Percentiles rank a stretch among this genome's conserved stretches.
Evolutionary conservation across 805 yeast species (phyloP).

Genomic region (Cyberlindnera petersonii): DNA sequence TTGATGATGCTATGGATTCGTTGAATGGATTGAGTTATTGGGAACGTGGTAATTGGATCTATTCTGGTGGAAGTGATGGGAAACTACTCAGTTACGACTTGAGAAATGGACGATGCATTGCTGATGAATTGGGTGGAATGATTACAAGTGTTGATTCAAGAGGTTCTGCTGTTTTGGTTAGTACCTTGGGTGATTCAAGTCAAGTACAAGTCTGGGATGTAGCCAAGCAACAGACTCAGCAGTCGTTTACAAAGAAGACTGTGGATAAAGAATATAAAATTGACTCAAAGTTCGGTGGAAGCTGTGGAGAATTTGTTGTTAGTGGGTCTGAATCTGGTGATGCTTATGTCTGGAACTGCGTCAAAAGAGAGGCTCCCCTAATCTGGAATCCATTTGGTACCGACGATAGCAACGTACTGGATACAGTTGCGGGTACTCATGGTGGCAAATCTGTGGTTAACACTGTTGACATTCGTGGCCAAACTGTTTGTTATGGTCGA

Average conservation of each 20-base stretch:
- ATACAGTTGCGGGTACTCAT: background rate
- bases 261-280: conserved; percentile 14
- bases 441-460: background rate
- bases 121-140: conserved; percentile 1
- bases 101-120: conserved; percentile 12
- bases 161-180: conserved; percentile 5
- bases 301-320: conserved; percentile 1
- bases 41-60: background rate
- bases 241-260: background rate
- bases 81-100: conserved; percentile 22
- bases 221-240: background rate
- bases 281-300: conserved; percentile 2
- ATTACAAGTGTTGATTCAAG: conserved; percentile 4
- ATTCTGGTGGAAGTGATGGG: conserved; percentile 26
- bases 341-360: conserved; percentile 8
- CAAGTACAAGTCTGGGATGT: conserved; percentile 10
- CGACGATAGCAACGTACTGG: too few species aligned
- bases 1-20: conserved; percentile 32
- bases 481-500: conserved; percentile 4
- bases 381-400: too few species aligned
- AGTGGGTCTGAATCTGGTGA: conserved; percentile 16
- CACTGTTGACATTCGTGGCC: background rate
- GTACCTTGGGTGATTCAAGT: conserved; percentile 1
- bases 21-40: conserved; percentile 15
- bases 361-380: background rate